Evolutionary conservation across 352 stramenopile genomes (phyloP).

Genomic region (Pythium vanterpoolii): DNA sequence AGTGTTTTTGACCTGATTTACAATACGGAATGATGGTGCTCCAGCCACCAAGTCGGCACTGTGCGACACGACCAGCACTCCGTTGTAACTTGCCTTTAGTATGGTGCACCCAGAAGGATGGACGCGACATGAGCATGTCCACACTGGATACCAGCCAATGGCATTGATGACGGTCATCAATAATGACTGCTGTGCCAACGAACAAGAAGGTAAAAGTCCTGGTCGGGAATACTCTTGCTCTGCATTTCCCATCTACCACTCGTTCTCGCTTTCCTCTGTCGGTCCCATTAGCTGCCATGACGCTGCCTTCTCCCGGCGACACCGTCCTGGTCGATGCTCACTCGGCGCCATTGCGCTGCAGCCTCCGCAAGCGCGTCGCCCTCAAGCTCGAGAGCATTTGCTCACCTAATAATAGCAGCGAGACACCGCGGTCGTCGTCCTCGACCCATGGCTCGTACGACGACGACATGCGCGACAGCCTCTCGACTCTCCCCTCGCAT

Average conservation of each 20-base stretch:
- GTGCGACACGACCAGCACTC: too few species aligned
- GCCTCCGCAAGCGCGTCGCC: neutral
- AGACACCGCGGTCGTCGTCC: neutral
- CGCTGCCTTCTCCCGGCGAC: too few species aligned
- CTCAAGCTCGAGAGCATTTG: slow-evolving; percentile 1
- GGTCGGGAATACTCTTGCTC: neutral
- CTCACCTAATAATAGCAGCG: neutral
- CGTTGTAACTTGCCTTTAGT: too few species aligned
- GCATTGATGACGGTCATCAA: too few species aligned
- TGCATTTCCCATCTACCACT: neutral
- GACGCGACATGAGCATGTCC: neutral
- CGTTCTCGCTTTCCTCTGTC: neutral
- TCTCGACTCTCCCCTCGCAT: neutral
- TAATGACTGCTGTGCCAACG: too few species aligned
- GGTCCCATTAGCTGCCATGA: neutral
- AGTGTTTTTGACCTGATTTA: too few species aligned
- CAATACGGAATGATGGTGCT: too few species aligned
- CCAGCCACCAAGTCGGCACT: too few species aligned
- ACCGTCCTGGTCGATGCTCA: neutral
- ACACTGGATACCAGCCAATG: neutral
- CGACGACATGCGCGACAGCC: neutral
- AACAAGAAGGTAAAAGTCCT: neutral
- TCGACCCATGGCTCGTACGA: neutral
- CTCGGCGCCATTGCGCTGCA: neutral
- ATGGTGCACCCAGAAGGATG: neutral